Base-by-base conservation (phyloP, 495 filamentous ascomycete genomes). In the Podospora comata region DNA sequence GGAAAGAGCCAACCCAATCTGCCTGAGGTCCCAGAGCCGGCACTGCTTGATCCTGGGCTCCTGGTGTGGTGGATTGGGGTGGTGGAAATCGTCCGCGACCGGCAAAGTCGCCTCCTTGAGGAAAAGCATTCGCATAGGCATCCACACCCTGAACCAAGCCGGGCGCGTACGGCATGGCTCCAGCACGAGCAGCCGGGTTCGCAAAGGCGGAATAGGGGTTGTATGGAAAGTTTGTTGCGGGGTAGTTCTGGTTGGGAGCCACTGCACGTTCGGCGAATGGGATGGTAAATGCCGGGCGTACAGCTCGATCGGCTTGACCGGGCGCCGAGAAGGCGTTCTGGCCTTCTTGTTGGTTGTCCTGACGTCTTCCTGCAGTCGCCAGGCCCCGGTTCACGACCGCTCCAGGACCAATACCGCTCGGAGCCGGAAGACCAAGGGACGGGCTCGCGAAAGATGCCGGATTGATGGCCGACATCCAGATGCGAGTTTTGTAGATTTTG, bases 391-490 rank as follows among this genome's bases (percentile, higher is more conserved):
- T 77, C 11, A 83, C 78, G 30, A 89, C 85, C 61, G 87, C 85
- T 32, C 86, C 87, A 19, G 87, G 85, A 6, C 87, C 88, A 71
- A 89, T 82, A 28, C 85, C 85, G 68, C 85, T 87, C 1, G 89
- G 86, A 2, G 86, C 85, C 73, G 89, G 88, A 39, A 94, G 79
- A 32, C 91, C 88, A 60, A 90, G 81, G 28, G 86, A 83, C 4
- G 92, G 91, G 64, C 92, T 94, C n/a, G 93, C 92, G 77, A 97
- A 97, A 2, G 94, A 97, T 6, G 95, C 95, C 3, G 95, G 96
- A 74, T 99, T 99, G 81, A 99, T 96, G 7, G 95, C 94, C 5
- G 93, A 97, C 93, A 99, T 97, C 95, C 95, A 99, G 75, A 99
- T 98, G 65, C 95, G 87, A 20, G 94, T 97, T 82, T 99, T 99